A percentile compares a stretch with the other conserved stretches of the same genome.
Conservation (phyloP, 2,329 filamentous ascomycete species). For the Fusarium newnesense region DNA sequence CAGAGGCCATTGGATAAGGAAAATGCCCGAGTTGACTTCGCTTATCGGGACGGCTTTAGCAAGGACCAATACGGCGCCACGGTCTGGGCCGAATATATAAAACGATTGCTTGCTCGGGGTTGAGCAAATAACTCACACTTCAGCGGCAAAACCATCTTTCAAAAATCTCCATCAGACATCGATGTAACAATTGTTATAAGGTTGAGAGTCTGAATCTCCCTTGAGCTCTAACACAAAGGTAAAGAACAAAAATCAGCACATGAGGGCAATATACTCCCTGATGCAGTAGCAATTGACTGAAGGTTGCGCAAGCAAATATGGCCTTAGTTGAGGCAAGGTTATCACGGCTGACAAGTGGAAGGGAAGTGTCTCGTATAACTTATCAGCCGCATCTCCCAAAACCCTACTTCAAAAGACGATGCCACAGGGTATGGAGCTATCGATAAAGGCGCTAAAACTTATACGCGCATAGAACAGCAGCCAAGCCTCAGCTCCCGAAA, state of each 20-base stretch:
- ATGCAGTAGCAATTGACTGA: fast-evolving
- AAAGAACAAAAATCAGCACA: too few species aligned
- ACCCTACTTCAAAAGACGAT: fast-evolving
- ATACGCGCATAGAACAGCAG: background rate
- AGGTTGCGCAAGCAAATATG: background rate
- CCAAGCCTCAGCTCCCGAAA: background rate
- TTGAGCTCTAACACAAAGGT: background rate
- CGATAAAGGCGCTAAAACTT: fast-evolving
- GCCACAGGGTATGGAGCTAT: background rate
- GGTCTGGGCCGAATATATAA: background rate
- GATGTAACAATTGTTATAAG: fast-evolving
- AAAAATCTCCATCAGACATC: fast-evolving
- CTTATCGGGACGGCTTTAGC: background rate
- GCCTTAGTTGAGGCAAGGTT: fast-evolving
- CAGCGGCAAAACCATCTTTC: fast-evolving
- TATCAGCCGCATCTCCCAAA: too few species aligned
- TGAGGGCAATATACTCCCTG: fast-evolving
- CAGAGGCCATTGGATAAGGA: fast-evolving
- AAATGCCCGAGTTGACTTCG: background rate
- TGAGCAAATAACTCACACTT: fast-evolving
- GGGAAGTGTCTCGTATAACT: fast-evolving
- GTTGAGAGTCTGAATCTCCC: fast-evolving
- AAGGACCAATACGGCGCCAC: background rate
- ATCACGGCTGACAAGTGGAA: background rate
- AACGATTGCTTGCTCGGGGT: too few species aligned